phyloP scores from a whole-genome alignment of 2,329 filamentous ascomycete species.

The Cladorrhinum sp. region DNA sequence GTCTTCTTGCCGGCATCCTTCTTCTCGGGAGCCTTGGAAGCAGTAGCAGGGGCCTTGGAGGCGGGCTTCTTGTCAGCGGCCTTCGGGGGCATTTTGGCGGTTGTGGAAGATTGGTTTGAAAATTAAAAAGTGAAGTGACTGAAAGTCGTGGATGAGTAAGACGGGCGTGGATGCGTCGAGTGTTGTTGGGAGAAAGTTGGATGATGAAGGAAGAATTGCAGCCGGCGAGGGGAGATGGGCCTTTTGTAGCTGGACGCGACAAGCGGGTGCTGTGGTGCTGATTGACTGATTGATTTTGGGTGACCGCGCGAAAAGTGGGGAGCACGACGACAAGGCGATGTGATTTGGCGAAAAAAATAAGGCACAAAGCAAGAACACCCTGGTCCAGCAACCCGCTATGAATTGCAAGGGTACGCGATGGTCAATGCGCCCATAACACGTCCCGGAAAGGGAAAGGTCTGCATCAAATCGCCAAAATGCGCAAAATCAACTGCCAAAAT shows the following conservation, averaged over 20 bases:
- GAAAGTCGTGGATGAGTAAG: slow-evolving; percentile 24
- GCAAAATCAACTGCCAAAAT: not conserved
- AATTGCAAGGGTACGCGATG: slow-evolving; percentile 25
- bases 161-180: slow-evolving; percentile 32
- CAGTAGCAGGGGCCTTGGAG: slow-evolving; percentile 85
- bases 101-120: slow-evolving; percentile 26
- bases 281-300: slow-evolving; percentile 43
- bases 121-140: slow-evolving; percentile 28
- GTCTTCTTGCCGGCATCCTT: slow-evolving; percentile 99
- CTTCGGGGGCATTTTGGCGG: slow-evolving; percentile 89
- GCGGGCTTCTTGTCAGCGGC: slow-evolving; percentile 98
- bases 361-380: slow-evolving; percentile 16
- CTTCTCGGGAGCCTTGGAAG: slow-evolving; percentile 77
- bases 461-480: not conserved
- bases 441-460: slow-evolving; percentile 19
- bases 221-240: slow-evolving; percentile 50
- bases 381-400: not conserved
- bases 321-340: slow-evolving; percentile 10
- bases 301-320: slow-evolving; percentile 26
- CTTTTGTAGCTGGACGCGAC: slow-evolving; percentile 62
- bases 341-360: slow-evolving; percentile 32
- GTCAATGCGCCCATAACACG: slow-evolving; percentile 28
- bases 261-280: slow-evolving; percentile 53
- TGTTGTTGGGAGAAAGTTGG: slow-evolving; percentile 40
- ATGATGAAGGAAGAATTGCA: slow-evolving; percentile 44